Evolutionary conservation across 2,329 filamentous ascomycete genomes (phyloP), one percentile per base, ranked within the genome.

Genomic region (Xylaria sp.): DNA sequence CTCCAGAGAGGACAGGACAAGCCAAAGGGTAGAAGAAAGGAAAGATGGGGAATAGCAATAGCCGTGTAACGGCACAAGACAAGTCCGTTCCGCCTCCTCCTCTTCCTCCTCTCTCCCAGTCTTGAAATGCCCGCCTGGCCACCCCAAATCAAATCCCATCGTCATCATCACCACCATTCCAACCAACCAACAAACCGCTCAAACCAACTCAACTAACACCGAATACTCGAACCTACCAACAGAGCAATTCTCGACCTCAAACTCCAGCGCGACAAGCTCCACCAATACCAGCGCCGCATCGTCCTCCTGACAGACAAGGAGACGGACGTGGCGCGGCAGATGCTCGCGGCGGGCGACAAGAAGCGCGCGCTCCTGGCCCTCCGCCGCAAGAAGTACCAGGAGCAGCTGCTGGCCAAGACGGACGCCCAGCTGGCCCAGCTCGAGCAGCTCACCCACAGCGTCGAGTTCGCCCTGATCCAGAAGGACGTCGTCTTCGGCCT

Each of bases 241-340:
- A 98, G 94, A 84, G 95, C 95, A 69, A 98, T 98, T 82, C 91
- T 98, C 77, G 94, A 98, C 83, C 92, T 98, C 84, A 98, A 98
- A 84, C 93, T 90, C 82, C 95, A 98, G 84, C 94, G 96, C 81
- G 96, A 99, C 85, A 97, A 94, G 81, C 91, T 99, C 3, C 94
- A 97, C 78, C 94, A 97, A 80, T 98, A 98, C 84, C 95, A 98
- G 82, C 92, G 92, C 77, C 92, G 93, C 76, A 96, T 99, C 78
- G 91, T 90, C 42, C 86, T 93, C 60, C 89, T 99, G 44, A 98
- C 95, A 6, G 88, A 91, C 78, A 92, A 92, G 73, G 95, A 99
- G 83, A 97, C 92, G 58, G 91, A 90, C 54, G 92, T 97, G 66
- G 95, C 96, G 25, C 90, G 89, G 73, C 87, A 93, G 83, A 94